Evolutionary conservation across 257 asterid genomes (phyloP).

Genomic region (Solanum chilense): DNA sequence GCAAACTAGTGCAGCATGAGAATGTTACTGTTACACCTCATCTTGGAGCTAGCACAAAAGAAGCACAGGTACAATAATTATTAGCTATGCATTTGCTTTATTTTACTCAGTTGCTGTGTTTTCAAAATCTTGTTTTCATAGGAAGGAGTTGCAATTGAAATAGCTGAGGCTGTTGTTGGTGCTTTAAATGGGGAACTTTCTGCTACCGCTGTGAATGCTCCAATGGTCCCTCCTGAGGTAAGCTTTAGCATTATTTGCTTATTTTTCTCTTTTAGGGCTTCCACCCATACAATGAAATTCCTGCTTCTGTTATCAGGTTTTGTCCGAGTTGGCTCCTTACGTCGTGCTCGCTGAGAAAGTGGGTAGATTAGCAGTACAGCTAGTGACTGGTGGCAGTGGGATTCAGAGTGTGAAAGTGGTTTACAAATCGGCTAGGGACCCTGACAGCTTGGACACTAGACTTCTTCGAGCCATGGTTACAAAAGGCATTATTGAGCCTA

Average conservation of each 20-base stretch:
- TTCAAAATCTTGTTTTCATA: slow-evolving; percentile 7
- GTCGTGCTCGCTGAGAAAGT: slow-evolving; percentile 85
- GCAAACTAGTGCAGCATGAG: slow-evolving; percentile 78
- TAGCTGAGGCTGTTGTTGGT: slow-evolving; percentile 98
- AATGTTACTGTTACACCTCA: slow-evolving; percentile 95
- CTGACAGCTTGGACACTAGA: slow-evolving; percentile 88
- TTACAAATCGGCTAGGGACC: slow-evolving; percentile 64
- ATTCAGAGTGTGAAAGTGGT: slow-evolving; percentile 75
- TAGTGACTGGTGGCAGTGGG: slow-evolving; percentile 89
- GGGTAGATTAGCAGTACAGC: slow-evolving; percentile 82
- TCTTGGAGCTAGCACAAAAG: slow-evolving; percentile 99
- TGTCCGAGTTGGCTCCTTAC: slow-evolving; percentile 84
- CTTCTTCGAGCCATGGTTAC: slow-evolving; percentile 95
- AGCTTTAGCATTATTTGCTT: neutral
- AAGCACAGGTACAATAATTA: slow-evolving; percentile 69
- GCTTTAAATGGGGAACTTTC: slow-evolving; percentile 91
- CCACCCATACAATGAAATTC: neutral
- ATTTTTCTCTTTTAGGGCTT: neutral
- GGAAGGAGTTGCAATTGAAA: slow-evolving; percentile 99
- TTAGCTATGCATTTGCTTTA: neutral
- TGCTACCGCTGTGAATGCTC: slow-evolving; percentile 98
- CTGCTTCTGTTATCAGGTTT: slow-evolving; percentile 40
- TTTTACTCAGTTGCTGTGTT: neutral
- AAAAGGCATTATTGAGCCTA: slow-evolving; percentile 92
- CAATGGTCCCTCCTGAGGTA: slow-evolving; percentile 99